Base-by-base conservation (phyloP, 2,329 filamentous ascomycete genomes). In the Fonsecaea pedrosoi region DNA sequence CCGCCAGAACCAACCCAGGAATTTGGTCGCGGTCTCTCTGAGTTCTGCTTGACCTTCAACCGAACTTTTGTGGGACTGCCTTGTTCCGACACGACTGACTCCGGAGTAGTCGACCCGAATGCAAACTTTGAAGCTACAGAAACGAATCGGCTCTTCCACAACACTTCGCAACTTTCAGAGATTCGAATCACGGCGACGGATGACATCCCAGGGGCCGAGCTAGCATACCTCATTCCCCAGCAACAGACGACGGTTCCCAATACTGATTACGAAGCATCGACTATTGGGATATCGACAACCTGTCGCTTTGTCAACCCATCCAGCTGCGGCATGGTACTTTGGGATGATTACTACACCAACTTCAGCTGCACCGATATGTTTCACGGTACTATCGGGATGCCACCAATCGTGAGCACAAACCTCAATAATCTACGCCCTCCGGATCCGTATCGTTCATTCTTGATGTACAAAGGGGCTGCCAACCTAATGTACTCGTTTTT, bases 301-400 rank as follows among this genome's bases (percentile, higher is more conserved):
- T 70, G 68, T 55, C 45, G 45, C 8, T 38, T 66, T 12, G 42
- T 69, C 15, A 38, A 66, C n/a, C 48, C 66, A 7, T 7, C 35
- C 21, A 56, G 21, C 25, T 69, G 66, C 38, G 59, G 59, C 18
- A 62, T 69, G 60, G 58, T 61, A 10, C 45, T 54, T n/a, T 66
- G 63, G 66, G 65, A 61, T 21, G 32, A 61, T 48, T 61, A 61
- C 21, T 60, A 60, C 38, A 60, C 60, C n/a, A 67, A 63, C 37
- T 70, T 69, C 54, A 69, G 34, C 54, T 70, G 68, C 54, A 61
- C 63, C 9, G 37, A 68, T 32, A 63, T 64, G 34, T 70, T 70
- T 32, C 66, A 64, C 42, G 68, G 68, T 21, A 65, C 63, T 2
- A 40, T 70, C n/a, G 64, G 66, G 12, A 62, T 54, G 42, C 15